A percentile compares a stretch with the other conserved stretches of the same genome.
Conservation (phyloP, 164 flowering plant species). For the Protea cynaroides region DNA sequence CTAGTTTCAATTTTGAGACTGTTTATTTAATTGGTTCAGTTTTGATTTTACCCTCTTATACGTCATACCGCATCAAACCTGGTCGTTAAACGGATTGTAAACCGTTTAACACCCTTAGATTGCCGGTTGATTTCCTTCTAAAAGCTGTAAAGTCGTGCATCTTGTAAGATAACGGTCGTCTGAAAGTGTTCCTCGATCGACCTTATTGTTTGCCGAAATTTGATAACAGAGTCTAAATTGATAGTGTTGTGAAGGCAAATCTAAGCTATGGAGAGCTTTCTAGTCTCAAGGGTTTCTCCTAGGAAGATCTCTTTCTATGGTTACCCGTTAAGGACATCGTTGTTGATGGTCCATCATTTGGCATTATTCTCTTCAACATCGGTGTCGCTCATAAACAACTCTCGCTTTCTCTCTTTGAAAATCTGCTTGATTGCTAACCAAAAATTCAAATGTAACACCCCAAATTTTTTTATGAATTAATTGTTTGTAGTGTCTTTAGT, state of each 20-base stretch:
- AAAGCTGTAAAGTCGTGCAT: constrained; percentile 55
- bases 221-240: constrained; percentile 66
- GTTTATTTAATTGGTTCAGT: no score
- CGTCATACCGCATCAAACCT: no score
- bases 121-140: constrained; percentile 72
- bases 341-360: constrained; percentile 65
- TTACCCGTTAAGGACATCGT: constrained; percentile 72
- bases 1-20: no score
- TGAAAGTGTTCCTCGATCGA: constrained; percentile 51
- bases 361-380: constrained; percentile 70
- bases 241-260: constrained; percentile 60
- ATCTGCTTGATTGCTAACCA: constrained; percentile 56
- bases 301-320: constrained; percentile 89
- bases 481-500: no score
- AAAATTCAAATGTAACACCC: no score
- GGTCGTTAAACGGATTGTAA: no score
- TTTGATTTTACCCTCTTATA: no score
- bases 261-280: constrained; percentile 64
- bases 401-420: constrained; percentile 76
- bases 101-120: no score
- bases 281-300: constrained; percentile 59
- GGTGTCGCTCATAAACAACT: constrained; percentile 78
- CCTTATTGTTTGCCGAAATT: constrained; percentile 72
- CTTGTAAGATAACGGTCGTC: constrained; percentile 37
- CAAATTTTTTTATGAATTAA: no score